Conservation (phyloP, 768 basidiomycete species). For the Leccinum pellstonianum region DNA sequence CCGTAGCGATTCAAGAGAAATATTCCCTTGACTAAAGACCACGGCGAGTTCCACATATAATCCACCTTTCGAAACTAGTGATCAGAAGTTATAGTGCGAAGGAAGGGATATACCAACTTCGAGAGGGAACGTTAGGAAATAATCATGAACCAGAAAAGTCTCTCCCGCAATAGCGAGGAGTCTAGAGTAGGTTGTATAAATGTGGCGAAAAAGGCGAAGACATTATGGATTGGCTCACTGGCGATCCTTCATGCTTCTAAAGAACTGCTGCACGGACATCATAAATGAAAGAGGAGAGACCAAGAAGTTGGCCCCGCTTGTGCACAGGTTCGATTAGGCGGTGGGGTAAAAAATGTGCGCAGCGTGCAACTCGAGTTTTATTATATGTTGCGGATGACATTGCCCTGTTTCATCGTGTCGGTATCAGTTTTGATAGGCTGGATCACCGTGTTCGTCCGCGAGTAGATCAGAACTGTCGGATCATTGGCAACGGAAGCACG, state of each 20-base stretch:
- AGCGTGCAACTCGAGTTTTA: background rate
- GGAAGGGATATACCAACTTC: constrained; percentile 13
- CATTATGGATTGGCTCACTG: background rate
- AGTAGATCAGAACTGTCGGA: background rate
- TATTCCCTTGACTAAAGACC: constrained; percentile 6
- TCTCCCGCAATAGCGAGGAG: constrained; percentile 1
- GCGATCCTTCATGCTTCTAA: background rate
- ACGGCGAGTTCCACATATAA: constrained; percentile 5
- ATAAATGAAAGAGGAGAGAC: background rate
- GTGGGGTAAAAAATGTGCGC: background rate
- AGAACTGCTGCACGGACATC: background rate
- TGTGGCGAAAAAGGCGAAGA: background rate
- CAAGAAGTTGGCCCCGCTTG: background rate
- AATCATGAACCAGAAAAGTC: constrained; percentile 5
- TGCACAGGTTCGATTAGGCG: background rate
- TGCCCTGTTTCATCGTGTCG: background rate
- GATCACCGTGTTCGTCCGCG: background rate
- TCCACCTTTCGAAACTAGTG: background rate
- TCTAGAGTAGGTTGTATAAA: background rate
- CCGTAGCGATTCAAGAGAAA: constrained; percentile 22
- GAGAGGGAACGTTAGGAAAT: constrained; percentile 12
- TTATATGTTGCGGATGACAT: background rate
- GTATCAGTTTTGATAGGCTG: background rate
- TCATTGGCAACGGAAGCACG: background rate
- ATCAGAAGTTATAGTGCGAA: background rate